Percentiles rank a stretch among this genome's conserved stretches.
Evolutionary conservation across 2,329 filamentous ascomycete genomes (phyloP).

Genomic region (Pyricularia grisea): DNA sequence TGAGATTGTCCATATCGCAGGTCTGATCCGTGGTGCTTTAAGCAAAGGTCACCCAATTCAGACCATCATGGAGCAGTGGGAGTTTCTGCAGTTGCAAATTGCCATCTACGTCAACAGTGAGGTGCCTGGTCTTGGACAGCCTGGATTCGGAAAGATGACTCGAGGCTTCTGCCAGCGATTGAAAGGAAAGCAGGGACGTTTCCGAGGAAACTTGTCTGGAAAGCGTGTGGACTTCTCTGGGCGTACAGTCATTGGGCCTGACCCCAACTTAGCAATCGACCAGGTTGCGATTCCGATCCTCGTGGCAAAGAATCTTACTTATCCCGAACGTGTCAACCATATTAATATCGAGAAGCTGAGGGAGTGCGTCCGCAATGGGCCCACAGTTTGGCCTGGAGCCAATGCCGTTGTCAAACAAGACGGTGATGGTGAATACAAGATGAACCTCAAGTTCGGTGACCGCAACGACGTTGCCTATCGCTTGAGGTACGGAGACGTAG

Average conservation of each 20-base stretch:
- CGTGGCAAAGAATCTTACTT: slow-evolving; percentile 94
- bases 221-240: slow-evolving; percentile 99
- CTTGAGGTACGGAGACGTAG: slow-evolving; percentile 74
- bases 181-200: slow-evolving; percentile 95
- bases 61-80: slow-evolving; percentile 97
- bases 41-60: slow-evolving; percentile 75
- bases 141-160: slow-evolving; percentile 78
- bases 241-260: slow-evolving; percentile 93
- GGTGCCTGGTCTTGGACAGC: slow-evolving; percentile 83
- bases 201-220: slow-evolving; percentile 91
- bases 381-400: slow-evolving; percentile 75
- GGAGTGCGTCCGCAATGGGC: slow-evolving; percentile 65
- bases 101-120: slow-evolving; percentile 98
- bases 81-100: slow-evolving; percentile 89
- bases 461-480: slow-evolving; percentile 62
- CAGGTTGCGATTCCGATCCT: slow-evolving; percentile 85
- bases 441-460: slow-evolving; percentile 67
- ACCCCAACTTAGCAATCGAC: slow-evolving; percentile 88
- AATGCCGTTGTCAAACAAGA: slow-evolving; percentile 64
- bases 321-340: slow-evolving; percentile 77
- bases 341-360: slow-evolving; percentile 80
- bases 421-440: slow-evolving; percentile 55
- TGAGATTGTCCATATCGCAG: slow-evolving; percentile 89
- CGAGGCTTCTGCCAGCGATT: slow-evolving; percentile 90
- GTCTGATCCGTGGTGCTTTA: slow-evolving; percentile 73